Conservation (phyloP, 2,329 filamentous ascomycete species). For the Furcasterigmium furcatum region DNA sequence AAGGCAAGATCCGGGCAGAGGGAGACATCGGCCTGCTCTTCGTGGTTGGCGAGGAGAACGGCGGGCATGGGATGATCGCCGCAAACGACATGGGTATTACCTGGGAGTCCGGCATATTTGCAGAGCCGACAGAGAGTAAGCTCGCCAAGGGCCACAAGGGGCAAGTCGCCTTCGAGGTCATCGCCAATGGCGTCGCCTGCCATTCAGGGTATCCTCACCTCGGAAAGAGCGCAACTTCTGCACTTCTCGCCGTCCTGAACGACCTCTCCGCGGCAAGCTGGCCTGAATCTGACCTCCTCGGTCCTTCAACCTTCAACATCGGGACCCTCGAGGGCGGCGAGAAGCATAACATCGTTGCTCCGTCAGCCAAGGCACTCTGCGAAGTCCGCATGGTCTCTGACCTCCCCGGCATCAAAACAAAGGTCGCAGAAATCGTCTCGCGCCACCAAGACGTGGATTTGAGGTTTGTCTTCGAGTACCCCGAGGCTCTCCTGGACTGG, state of each 20-base stretch:
- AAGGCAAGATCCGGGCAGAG: constrained; percentile 8
- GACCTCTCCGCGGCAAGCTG: constrained; percentile 24
- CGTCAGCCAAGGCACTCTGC: constrained; percentile 32
- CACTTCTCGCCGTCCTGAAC: constrained; percentile 25
- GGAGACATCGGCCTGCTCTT: constrained; percentile 17
- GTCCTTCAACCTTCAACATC: constrained; percentile 34
- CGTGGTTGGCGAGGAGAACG: constrained; percentile 20
- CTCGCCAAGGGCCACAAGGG: constrained; percentile 20
- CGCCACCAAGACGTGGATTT: constrained; percentile 27
- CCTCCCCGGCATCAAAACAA: constrained; percentile 25
- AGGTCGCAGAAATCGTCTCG: constrained; percentile 25
- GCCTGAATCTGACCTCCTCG: constrained; percentile 30
- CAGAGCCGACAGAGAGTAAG: constrained; percentile 20
- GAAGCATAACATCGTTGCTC: constrained; percentile 34
- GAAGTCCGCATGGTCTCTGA: constrained; percentile 32
- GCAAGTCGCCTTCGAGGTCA: constrained; percentile 22
- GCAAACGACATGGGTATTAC: constrained; percentile 34
- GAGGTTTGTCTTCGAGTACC: constrained; percentile 30
- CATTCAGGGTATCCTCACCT: constrained; percentile 32
- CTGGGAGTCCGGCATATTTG: constrained; percentile 23
- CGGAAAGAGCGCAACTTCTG: constrained; percentile 26
- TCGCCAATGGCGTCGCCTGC: constrained; percentile 21
- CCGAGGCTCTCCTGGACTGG: constrained; percentile 32
- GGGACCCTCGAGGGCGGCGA: constrained; percentile 33
- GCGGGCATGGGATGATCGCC: constrained; percentile 17